Conservation (phyloP, 139 green algal genomes). For the Chlorella sorokiniana region DNA sequence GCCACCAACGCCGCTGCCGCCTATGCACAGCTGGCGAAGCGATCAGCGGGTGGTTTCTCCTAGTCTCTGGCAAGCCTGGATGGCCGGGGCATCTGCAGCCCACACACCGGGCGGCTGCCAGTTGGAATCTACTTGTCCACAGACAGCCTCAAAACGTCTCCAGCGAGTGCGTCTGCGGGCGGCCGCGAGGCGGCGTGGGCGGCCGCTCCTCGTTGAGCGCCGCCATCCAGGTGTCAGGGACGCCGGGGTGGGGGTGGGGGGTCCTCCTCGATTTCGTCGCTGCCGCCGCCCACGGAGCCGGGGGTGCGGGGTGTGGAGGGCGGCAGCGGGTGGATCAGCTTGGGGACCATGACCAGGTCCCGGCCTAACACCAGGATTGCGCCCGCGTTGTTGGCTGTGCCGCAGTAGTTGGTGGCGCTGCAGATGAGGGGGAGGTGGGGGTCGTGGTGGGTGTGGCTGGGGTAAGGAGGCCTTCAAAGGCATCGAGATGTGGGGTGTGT, state of each 20-base stretch:
- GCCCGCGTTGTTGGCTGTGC: constrained; percentile 96
- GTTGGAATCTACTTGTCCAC: no score
- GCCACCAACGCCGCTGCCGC: no score
- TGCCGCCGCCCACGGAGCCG: constrained; percentile 32
- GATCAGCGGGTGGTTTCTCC: no score
- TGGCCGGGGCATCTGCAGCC: background rate
- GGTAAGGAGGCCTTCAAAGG: background rate
- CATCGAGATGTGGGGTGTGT: background rate
- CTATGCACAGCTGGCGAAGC: no score
- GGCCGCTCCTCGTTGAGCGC: constrained; percentile 91
- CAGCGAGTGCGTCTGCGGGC: constrained; percentile 42
- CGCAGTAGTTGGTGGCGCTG: constrained; percentile 98
- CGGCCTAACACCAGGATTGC: constrained; percentile 68
- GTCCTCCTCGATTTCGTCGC: constrained; percentile 60
- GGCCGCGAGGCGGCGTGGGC: constrained; percentile 86
- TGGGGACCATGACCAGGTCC: constrained; percentile 89
- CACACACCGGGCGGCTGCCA: background rate
- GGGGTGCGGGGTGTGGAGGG: constrained; percentile 75
- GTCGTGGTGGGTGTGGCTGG: background rate
- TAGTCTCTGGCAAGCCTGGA: background rate
- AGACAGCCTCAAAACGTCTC: constrained; percentile 29
- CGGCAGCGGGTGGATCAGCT: constrained; percentile 99
- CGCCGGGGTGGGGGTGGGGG: constrained; percentile 57
- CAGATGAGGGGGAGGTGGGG: background rate
- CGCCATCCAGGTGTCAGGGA: constrained; percentile 59